Conservation (phyloP, 2,329 filamentous ascomycete genomes). For the Scorias spongiosa region DNA sequence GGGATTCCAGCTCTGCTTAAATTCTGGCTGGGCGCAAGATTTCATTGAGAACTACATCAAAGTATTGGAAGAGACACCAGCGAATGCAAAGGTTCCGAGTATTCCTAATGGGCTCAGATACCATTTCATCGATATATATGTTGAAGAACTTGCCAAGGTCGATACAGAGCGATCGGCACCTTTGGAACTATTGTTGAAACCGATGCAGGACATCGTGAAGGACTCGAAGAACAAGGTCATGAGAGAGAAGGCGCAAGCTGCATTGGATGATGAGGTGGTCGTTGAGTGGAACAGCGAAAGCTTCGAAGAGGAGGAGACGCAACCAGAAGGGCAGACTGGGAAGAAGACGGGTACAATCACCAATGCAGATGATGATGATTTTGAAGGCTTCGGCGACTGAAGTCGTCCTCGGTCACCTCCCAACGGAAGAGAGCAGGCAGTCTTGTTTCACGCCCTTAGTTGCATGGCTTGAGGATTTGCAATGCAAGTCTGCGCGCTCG, state of each 20-base stretch:
- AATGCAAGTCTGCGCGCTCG: no score
- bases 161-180: slow-evolving; percentile 31
- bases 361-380: slow-evolving; percentile 25
- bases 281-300: slow-evolving; percentile 39
- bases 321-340: slow-evolving; percentile 18
- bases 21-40: slow-evolving; percentile 23
- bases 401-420: neutral
- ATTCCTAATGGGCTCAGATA: slow-evolving; percentile 73
- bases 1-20: slow-evolving; percentile 39
- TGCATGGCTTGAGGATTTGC: no score
- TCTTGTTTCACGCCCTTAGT: neutral
- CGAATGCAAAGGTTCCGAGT: slow-evolving; percentile 34
- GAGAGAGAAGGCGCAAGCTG: slow-evolving; percentile 52
- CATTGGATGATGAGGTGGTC: slow-evolving; percentile 59
- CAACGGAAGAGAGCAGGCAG: neutral
- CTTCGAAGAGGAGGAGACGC: slow-evolving; percentile 21
- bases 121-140: slow-evolving; percentile 79
- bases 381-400: slow-evolving; percentile 56
- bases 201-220: slow-evolving; percentile 41
- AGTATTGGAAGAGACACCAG: slow-evolving; percentile 31
- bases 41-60: slow-evolving; percentile 29
- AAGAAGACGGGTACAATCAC: slow-evolving; percentile 11
- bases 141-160: slow-evolving; percentile 72
- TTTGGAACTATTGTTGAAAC: slow-evolving; percentile 36
- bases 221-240: slow-evolving; percentile 55